These are phyloP conservation scores for Bisporella sp. DNA, from an alignment of 2,329 filamentous ascomycete genomes.

Conservation along the genomic window DNA sequence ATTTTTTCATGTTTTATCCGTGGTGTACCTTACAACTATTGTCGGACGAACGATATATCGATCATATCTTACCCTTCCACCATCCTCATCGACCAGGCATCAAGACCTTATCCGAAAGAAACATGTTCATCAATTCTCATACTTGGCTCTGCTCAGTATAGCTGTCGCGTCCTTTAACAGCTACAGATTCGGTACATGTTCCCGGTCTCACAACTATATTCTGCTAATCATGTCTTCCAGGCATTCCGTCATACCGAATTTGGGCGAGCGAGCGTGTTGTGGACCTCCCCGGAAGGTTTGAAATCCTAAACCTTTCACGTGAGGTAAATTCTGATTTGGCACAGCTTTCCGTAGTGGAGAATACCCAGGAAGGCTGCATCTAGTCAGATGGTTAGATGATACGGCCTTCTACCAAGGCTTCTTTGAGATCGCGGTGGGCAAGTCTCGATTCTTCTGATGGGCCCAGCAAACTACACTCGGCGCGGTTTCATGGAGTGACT, in stretches of 20 bases:
- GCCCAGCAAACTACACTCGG: constrained; percentile 52
- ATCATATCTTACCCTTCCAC: constrained; percentile 26
- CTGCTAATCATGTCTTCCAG: constrained; percentile 9
- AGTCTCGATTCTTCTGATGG: constrained; percentile 53
- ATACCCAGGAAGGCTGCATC: constrained; percentile 24
- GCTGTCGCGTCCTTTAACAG: constrained; percentile 33
- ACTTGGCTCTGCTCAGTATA: constrained; percentile 40
- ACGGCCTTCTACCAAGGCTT: constrained; percentile 25
- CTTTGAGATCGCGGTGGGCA: constrained; percentile 47
- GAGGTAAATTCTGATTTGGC: constrained; percentile 7
- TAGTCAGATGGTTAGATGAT: constrained; percentile 23
- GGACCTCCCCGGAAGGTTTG: constrained; percentile 31
- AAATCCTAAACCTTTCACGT: constrained; percentile 9
- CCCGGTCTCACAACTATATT: too few species aligned
- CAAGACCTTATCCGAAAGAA: constrained; percentile 23
- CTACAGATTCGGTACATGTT: constrained; percentile 27
- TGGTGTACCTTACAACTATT: constrained; percentile 15
- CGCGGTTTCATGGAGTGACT: constrained; percentile 46
- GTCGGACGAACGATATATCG: constrained; percentile 19
- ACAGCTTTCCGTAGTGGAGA: constrained; percentile 22
- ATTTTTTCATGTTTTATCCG: constrained; percentile 12
- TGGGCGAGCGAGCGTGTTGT: constrained; percentile 39
- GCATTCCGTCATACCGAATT: constrained; percentile 39
- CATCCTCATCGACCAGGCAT: constrained; percentile 30
- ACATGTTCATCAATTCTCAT: constrained; percentile 32